Evolutionary conservation across 192 early-diverging fungal genomes (phyloP), one percentile per base, ranked within the genome.

Genomic region (Backusella psychrophila): DNA sequence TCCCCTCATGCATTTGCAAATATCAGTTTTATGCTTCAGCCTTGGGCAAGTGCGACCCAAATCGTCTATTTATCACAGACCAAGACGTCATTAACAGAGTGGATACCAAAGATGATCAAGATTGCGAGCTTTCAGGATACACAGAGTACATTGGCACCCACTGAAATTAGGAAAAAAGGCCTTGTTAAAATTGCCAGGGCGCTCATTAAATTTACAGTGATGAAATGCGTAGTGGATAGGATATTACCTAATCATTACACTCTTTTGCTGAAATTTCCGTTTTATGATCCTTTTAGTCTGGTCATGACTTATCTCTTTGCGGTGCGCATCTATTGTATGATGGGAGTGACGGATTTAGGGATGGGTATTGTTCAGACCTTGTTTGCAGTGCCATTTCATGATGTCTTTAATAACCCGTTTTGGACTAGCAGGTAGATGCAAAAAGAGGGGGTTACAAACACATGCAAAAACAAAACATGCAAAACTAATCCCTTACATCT

Each of bases 371-470:
- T 44, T 9, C 70, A 71, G 21, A 41, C 12, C 0, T 3, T 49
- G 33, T 46, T 31, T 33, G 36, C 38, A 29, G 33, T 71, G 34
- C n/a, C 39, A 31, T 71, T 71, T 31, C n/a, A 46, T 31, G 69
- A 71, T 71, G 4, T 71, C 4, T 71, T 71, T 44, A 41, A 71
- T 71, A 71, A 71, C 23, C 69, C 69, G 17, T 71, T 71, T 46
- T 21, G 39, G 41, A 23, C 69, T 17, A 71, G 38, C 26, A 71
- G 69, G 69, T 71, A 44, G 31, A 21, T 46, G 12, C 23, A 21
- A 21, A 56, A 21, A 56, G 8, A 21, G 14, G 19, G 19, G 17
- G 29, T 29, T 53, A 8, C 21, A 26, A 9, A 56, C 53, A 26
- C 12, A 26, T 23, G 23, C 8, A 59, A 59, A 59, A 59, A 44